Conservation (phyloP, 495 filamentous ascomycete species). For the Penicillium coffeae region DNA sequence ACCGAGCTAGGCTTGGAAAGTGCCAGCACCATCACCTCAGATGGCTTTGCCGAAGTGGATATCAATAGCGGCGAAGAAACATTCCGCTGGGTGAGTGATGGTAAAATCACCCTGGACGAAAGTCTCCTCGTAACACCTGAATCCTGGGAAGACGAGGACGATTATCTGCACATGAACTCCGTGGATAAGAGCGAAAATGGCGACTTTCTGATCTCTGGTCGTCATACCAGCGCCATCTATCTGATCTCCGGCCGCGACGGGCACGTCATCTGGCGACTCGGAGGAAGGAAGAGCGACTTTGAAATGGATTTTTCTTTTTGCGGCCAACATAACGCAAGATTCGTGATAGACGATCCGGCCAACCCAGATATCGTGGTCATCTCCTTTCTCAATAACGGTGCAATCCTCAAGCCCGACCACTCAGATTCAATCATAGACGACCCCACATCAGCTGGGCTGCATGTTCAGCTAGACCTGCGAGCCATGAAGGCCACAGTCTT, state of each 20-base stretch:
- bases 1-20: constrained; percentile 21
- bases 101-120: constrained; percentile 31
- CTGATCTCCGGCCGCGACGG: constrained; percentile 53
- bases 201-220: constrained; percentile 54
- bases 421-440: constrained; percentile 31
- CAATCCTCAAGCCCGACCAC: constrained; percentile 18
- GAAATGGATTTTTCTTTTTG: constrained; percentile 50
- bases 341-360: constrained; percentile 21
- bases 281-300: constrained; percentile 42
- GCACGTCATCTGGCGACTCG: constrained; percentile 53
- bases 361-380: constrained; percentile 40
- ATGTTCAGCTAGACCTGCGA: constrained; percentile 44
- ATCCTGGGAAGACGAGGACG: constrained; percentile 29
- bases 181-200: constrained; percentile 52
- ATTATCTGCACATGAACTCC: constrained; percentile 59
- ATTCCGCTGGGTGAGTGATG: constrained; percentile 41
- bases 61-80: constrained; percentile 32
- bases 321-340: constrained; percentile 57
- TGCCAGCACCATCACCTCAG: not conserved
- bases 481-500: constrained; percentile 40
- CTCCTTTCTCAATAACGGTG: constrained; percentile 51
- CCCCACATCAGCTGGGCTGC: constrained; percentile 46
- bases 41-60: constrained; percentile 41
- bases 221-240: constrained; percentile 53
- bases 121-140: constrained; percentile 6